phyloP scores from a whole-genome alignment of 306 rosid species.

The Prinsepia uniflora region DNA sequence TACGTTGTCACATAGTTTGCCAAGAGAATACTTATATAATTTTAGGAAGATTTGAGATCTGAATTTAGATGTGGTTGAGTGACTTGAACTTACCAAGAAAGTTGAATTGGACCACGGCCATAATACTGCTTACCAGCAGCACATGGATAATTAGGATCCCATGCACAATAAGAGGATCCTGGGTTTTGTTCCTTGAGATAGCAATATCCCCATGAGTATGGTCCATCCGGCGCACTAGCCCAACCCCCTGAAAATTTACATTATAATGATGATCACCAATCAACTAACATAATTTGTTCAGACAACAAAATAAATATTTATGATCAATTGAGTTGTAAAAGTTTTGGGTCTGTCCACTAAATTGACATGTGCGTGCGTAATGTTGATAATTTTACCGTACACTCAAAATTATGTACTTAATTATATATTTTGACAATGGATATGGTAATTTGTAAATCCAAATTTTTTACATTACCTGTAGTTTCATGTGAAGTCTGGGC shows the following conservation, averaged over 20 bases:
- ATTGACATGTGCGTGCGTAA: no score
- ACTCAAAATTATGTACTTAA: no score
- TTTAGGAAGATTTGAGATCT: no score
- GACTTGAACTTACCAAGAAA: neutral
- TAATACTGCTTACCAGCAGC: conserved; percentile 50
- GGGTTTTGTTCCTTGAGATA: conserved; percentile 32
- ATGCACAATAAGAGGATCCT: conserved; percentile 24
- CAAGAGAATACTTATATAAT: no score
- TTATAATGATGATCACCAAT: neutral
- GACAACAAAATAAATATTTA: neutral
- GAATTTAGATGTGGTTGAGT: no score
- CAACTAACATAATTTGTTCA: neutral
- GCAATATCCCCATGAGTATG: conserved; percentile 68
- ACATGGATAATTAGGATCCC: conserved; percentile 33
- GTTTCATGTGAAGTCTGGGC: conserved; percentile 54
- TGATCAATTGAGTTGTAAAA: no score
- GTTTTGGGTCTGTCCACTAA: no score
- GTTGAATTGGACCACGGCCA: conserved; percentile 74
- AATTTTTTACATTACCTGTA: conserved; percentile 18
- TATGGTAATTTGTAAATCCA: no score
- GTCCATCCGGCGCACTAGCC: conserved; percentile 60
- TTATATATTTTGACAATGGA: no score
- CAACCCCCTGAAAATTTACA: conserved; percentile 43
- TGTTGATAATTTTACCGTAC: no score
- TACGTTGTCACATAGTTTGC: no score